Base-by-base conservation (phyloP, 306 rosid species). In the Prunus kanzakura region DNA sequence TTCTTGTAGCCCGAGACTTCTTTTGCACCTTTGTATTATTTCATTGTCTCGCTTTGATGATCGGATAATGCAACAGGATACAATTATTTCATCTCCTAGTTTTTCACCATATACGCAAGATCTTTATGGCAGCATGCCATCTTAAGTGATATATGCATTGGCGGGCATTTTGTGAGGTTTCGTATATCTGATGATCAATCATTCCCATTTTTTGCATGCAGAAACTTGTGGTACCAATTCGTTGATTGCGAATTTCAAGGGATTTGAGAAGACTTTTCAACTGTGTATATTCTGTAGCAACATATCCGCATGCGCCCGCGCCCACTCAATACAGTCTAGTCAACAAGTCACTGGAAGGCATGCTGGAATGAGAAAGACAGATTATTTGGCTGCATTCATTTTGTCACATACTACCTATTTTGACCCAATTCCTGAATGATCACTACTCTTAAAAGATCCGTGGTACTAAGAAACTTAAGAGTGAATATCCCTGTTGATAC, bases 301-400 rank as follows among this genome's bases (percentile, higher is more conserved):
- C 18, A 23, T 14, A 41, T 20, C 15, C 4, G 66, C 35, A 1
- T 29, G 41, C 67, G 3, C 23, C 67, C 12, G n/a, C 43, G 9
- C 23, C 76, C 19, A 56, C 76, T 57, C 27, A 14, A 22, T 41
- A 32, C 8, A 38, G 66, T 41, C 41, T 57, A 18, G 65, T 55
- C 62, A 20, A 22, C 6, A 14, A 67, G 2, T 67, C 56, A 14
- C 10, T 67, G 29, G 29, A 46, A 3, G 55, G 67, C 54, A 14
- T 57, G 76, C 67, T 43, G 52, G 65, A 71, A 6, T 71, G 67
- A 57, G 41, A 35, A 41, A 41, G 76, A 72, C 55, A 8, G 67
- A 49, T 57, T 57, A 47, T 57, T 72, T 72, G 67, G 58, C 67
- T 41, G 38, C 51, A 14, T 72, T 57, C 67, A 7, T 57, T 57